Evolutionary conservation across 768 basidiomycete species (phyloP).

Genomic region (Lentinus brumalis): DNA sequence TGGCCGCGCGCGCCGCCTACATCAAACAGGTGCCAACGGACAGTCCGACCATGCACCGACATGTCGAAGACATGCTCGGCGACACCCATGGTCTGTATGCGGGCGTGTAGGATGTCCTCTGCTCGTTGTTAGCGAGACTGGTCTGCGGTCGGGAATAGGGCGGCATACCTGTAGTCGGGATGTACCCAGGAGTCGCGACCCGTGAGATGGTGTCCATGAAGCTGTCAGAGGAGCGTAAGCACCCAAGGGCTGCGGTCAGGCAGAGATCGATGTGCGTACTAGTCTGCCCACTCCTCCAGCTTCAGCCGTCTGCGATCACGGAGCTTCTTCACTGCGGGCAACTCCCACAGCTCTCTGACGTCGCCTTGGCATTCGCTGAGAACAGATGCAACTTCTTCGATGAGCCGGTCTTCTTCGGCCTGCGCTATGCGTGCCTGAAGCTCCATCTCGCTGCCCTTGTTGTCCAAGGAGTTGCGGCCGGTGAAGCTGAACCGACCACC

Average conservation of each 20-base stretch:
- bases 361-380: constrained; percentile 62
- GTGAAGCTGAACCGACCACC: constrained; percentile 32
- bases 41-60: constrained; percentile 73
- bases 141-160: not conserved
- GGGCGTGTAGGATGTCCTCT: constrained; percentile 90
- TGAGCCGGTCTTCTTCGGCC: constrained; percentile 51
- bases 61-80: constrained; percentile 84
- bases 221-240: constrained; percentile 38
- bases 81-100: constrained; percentile 89
- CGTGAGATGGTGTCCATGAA: constrained; percentile 76
- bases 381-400: constrained; percentile 62
- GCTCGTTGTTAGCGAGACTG: not conserved
- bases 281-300: constrained; percentile 87
- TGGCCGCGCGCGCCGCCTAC: constrained; percentile 80
- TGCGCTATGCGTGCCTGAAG: constrained; percentile 38
- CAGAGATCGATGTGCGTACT: constrained; percentile 49
- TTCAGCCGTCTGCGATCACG: constrained; percentile 70
- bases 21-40: constrained; percentile 82
- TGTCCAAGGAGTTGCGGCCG: constrained; percentile 31
- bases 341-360: constrained; percentile 71
- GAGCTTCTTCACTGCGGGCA: constrained; percentile 68
- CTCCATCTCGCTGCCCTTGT: constrained; percentile 21
- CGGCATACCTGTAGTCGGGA: constrained; percentile 69
- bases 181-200: constrained; percentile 66
- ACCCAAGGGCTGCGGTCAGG: not conserved